These are phyloP conservation scores for Apium graveolens DNA, from an alignment of 129 eudicot species.

Conservation along the genomic window DNA sequence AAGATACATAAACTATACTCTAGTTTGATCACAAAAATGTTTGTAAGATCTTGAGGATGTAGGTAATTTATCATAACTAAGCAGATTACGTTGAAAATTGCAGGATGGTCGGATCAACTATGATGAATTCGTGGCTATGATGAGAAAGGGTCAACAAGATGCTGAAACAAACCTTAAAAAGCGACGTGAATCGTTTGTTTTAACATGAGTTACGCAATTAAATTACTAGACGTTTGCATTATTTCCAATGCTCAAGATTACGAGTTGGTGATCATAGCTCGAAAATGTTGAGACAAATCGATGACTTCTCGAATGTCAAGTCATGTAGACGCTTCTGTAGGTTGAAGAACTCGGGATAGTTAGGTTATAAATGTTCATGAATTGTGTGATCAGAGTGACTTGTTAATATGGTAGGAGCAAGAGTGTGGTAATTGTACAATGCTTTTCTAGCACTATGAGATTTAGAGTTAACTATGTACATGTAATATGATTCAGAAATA, in stretches of 20 bases:
- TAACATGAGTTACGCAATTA: not conserved
- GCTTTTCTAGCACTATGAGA: not conserved
- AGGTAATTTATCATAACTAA: not conserved
- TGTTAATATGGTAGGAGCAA: not conserved
- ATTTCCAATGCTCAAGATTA: not conserved
- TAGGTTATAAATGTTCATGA: not conserved
- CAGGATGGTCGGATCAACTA: slow-evolving; percentile 92
- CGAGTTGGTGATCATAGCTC: not conserved
- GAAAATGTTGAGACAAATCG: not conserved
- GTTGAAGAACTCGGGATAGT: not conserved
- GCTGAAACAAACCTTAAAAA: slow-evolving; percentile 51
- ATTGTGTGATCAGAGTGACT: not conserved
- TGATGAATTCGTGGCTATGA: slow-evolving; percentile 90
- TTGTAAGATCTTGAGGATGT: not conserved
- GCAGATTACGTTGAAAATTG: slow-evolving; percentile 9
- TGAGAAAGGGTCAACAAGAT: slow-evolving; percentile 69
- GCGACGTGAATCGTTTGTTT: slow-evolving; percentile 35
- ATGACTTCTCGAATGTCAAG: not conserved
- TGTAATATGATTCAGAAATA: not conserved
- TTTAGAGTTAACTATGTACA: not conserved
- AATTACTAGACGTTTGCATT: not conserved
- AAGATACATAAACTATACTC: not conserved
- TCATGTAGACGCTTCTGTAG: not conserved
- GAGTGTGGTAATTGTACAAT: not conserved
- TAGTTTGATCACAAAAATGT: not conserved